Evolutionary conservation across 805 yeast genomes (phyloP).

Genomic region (Barnettozyma wickerhamii): DNA sequence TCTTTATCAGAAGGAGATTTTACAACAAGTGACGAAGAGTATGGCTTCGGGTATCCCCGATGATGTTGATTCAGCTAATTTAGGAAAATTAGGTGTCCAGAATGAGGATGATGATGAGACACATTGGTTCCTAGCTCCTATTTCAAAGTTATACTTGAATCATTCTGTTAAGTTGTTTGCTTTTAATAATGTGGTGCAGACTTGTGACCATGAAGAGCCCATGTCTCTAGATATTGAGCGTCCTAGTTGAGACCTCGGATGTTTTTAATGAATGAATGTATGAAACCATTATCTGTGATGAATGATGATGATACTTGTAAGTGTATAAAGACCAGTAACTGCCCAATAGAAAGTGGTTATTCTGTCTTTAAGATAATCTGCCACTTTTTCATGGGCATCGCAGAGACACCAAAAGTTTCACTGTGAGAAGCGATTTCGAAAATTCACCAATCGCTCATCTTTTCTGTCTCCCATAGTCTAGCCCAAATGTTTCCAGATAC

Average conservation of each 20-base stretch:
- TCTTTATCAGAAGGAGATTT: background rate
- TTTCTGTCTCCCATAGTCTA: too few species aligned
- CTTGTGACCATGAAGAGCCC: slow-evolving; percentile 5
- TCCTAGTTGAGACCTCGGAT: background rate
- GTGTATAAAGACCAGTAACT: too few species aligned
- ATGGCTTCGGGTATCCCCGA: background rate
- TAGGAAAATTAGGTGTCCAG: background rate
- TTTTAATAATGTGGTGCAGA: slow-evolving; percentile 4
- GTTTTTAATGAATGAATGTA: background rate
- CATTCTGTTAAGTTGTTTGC: background rate
- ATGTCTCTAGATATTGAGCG: slow-evolving; percentile 1
- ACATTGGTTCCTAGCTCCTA: background rate
- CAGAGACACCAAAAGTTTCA: too few species aligned
- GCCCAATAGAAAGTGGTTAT: too few species aligned
- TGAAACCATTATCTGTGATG: too few species aligned
- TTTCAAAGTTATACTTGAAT: slow-evolving; percentile 1
- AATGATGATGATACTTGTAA: too few species aligned
- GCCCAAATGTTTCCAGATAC: too few species aligned
- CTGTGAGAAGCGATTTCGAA: too few species aligned
- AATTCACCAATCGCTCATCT: too few species aligned
- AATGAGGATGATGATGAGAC: background rate
- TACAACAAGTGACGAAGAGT: background rate
- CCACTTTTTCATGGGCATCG: too few species aligned
- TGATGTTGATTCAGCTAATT: background rate
- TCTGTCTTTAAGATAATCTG: too few species aligned